A percentile compares a stretch with the other conserved stretches of the same genome.
These are phyloP conservation scores for Phytophthora vignae DNA, from an alignment of 352 stramenopile genomes.

Conservation along the genomic window DNA sequence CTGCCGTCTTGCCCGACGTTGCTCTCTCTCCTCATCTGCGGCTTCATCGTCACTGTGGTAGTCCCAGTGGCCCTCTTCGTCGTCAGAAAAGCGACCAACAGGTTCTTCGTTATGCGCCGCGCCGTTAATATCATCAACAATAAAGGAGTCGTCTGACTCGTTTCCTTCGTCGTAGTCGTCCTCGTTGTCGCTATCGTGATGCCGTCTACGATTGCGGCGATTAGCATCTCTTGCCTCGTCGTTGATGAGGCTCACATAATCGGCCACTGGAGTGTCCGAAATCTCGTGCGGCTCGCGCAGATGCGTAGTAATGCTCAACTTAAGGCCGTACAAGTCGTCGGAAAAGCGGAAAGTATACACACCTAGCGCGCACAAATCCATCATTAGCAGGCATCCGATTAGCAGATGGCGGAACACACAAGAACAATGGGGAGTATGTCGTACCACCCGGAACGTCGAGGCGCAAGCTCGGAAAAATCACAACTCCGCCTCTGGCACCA, in stretches of 20 bases:
- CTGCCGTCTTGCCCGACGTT: conserved; percentile 20
- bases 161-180: conserved; percentile 48
- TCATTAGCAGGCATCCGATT: background rate
- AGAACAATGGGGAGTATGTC: background rate
- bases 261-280: conserved; percentile 46
- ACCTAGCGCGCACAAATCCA: conserved; percentile 40
- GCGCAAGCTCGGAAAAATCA: conserved; percentile 65
- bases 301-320: conserved; percentile 60
- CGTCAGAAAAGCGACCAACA: conserved; percentile 38
- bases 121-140: conserved; percentile 60
- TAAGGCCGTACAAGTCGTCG: conserved; percentile 67
- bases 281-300: conserved; percentile 57
- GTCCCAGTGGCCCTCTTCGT: conserved; percentile 38
- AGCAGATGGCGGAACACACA: background rate
- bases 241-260: conserved; percentile 42
- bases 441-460: conserved; percentile 73
- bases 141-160: conserved; percentile 78
- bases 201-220: conserved; percentile 28
- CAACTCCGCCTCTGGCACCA: conserved; percentile 53
- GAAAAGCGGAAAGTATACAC: conserved; percentile 75
- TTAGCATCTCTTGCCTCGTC: conserved; percentile 43
- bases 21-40: conserved; percentile 39
- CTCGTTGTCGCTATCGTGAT: conserved; percentile 54
- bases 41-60: conserved; percentile 50
- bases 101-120: conserved; percentile 29